Conservation (phyloP, 2,329 filamentous ascomycete species). For the Paramyrothecium roridum region DNA sequence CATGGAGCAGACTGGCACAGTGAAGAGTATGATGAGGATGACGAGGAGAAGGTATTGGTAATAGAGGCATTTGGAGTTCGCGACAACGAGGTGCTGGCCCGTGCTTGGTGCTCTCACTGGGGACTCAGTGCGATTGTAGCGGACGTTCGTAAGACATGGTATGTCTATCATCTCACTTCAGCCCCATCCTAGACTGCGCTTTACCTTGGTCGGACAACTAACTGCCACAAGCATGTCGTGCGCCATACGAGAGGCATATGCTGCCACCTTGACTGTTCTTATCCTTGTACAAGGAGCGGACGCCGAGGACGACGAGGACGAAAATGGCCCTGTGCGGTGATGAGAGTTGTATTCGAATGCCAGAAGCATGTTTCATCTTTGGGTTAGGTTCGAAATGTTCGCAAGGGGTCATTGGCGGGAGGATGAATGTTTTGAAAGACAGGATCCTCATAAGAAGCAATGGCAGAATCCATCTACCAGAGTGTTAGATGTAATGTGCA, state of each 20-base stretch:
- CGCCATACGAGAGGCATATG: conserved; percentile 72
- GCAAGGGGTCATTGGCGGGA: too few species aligned
- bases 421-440: too few species aligned
- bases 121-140: conserved; percentile 69
- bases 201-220: too few species aligned
- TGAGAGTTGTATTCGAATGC: too few species aligned
- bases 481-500: too few species aligned
- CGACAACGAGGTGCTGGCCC: conserved; percentile 73
- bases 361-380: too few species aligned
- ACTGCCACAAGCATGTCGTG: conserved; percentile 57
- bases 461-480: too few species aligned
- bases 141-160: conserved; percentile 66
- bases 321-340: not conserved
- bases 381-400: too few species aligned
- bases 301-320: conserved; percentile 36
- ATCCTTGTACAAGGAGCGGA: conserved; percentile 60
- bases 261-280: conserved; percentile 68
- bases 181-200: too few species aligned
- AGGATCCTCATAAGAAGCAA: too few species aligned
- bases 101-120: conserved; percentile 76
- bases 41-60: conserved; percentile 65
- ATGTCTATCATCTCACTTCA: conserved; percentile 21
- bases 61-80: conserved; percentile 70
- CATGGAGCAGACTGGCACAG: conserved; percentile 12
- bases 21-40: conserved; percentile 35